A percentile compares a stretch with the other conserved stretches of the same genome.
Evolutionary conservation across 108 stramenopile genomes (phyloP).

Genomic region (Fragilaria crotonensis): DNA sequence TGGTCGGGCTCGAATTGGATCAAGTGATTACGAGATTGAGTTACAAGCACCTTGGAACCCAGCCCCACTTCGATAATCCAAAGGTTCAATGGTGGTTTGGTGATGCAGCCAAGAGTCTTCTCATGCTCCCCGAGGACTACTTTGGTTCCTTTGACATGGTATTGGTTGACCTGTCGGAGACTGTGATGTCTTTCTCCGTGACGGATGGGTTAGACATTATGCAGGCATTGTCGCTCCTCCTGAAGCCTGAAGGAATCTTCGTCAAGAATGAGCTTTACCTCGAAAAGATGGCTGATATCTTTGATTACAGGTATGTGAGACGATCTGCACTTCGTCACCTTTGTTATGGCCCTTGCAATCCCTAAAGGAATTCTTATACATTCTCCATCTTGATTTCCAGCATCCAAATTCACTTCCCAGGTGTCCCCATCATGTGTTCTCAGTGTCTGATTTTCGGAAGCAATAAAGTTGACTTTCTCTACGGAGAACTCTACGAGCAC

Average conservation of each 20-base stretch:
- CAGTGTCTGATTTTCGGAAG: constrained; percentile 68
- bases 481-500: constrained; percentile 27
- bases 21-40: constrained; percentile 61
- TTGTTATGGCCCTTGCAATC: not conserved
- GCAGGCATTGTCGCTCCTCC: constrained; percentile 56
- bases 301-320: constrained; percentile 34
- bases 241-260: constrained; percentile 78
- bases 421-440: constrained; percentile 62
- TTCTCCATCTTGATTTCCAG: not conserved
- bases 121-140: constrained; percentile 70
- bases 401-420: constrained; percentile 36
- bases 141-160: constrained; percentile 82
- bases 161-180: constrained; percentile 78
- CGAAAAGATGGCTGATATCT: constrained; percentile 51
- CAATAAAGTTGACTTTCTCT: constrained; percentile 64
- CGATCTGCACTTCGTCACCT: not conserved
- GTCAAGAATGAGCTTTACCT: constrained; percentile 80
- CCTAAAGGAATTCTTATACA: not conserved
- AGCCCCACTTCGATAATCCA: constrained; percentile 75
- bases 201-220: constrained; percentile 69
- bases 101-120: constrained; percentile 74
- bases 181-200: constrained; percentile 63
- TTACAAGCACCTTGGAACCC: constrained; percentile 67
- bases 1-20: constrained; percentile 79
- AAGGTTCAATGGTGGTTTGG: constrained; percentile 90